Evolutionary conservation across 495 filamentous ascomycete genomes (phyloP).

Genomic region (Viridothelium virens): DNA sequence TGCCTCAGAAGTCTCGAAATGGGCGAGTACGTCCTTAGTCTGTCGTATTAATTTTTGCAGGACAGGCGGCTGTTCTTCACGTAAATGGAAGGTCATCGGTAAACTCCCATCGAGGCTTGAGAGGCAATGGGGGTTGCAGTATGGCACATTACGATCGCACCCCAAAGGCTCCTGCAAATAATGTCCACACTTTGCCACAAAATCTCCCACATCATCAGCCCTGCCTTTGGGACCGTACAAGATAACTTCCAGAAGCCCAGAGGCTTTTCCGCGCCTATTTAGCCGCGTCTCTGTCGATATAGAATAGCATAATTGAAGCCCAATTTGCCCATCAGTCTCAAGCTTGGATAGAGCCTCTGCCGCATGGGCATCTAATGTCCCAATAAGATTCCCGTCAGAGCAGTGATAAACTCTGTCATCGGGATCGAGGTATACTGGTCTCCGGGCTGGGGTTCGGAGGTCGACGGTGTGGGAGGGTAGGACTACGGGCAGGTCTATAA

Average conservation of each 20-base stretch:
- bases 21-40: constrained; percentile 14
- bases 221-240: constrained; percentile 7
- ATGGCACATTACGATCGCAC: constrained; percentile 29
- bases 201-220: constrained; percentile 30
- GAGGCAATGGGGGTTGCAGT: constrained; percentile 42
- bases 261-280: background rate
- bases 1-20: constrained; percentile 25
- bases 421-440: background rate
- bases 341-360: constrained; percentile 12
- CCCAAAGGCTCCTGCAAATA: constrained; percentile 39
- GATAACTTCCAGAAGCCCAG: background rate
- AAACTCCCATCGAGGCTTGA: constrained; percentile 27
- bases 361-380: background rate
- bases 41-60: background rate
- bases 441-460: background rate
- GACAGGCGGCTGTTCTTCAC: background rate
- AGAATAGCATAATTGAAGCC: constrained; percentile 6
- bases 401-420: background rate
- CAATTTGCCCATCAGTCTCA: constrained; percentile 7
- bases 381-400: background rate
- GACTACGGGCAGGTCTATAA: background rate
- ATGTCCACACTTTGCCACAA: constrained; percentile 29
- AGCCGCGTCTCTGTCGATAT: background rate
- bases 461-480: background rate
- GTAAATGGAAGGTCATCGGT: constrained; percentile 22